These are phyloP conservation scores for Lomentospora prolificans DNA, from an alignment of 2,329 filamentous ascomycete species.

Conservation along the genomic window DNA sequence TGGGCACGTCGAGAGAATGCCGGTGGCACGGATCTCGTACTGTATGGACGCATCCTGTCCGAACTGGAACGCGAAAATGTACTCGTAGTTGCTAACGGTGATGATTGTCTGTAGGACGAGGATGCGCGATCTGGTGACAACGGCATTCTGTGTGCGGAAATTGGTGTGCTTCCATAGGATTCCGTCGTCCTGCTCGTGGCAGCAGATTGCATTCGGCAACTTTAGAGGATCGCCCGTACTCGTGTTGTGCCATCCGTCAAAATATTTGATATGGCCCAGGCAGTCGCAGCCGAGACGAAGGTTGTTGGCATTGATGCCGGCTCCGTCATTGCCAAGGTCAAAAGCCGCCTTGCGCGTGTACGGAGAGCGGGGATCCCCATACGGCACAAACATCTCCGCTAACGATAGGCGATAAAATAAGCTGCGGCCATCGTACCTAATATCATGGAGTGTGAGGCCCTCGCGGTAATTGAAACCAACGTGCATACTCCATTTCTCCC, in stretches of 20 bases:
- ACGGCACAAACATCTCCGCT: slow-evolving; percentile 62
- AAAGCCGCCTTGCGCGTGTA: slow-evolving; percentile 61
- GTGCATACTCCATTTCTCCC: slow-evolving; percentile 60
- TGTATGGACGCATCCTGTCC: slow-evolving; percentile 37
- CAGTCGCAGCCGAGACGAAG: slow-evolving; percentile 58
- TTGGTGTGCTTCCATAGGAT: slow-evolving; percentile 58
- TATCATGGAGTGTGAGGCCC: slow-evolving; percentile 58
- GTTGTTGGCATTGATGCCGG: slow-evolving; percentile 56
- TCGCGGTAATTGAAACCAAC: slow-evolving; percentile 62
- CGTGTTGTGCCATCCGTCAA: slow-evolving; percentile 23
- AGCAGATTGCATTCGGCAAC: slow-evolving; percentile 25
- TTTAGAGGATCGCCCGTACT: slow-evolving; percentile 20
- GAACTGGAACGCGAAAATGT: slow-evolving; percentile 34
- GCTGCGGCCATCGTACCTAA: slow-evolving; percentile 54
- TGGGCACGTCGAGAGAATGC: slow-evolving; percentile 34
- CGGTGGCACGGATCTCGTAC: slow-evolving; percentile 28
- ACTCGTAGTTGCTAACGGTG: slow-evolving; percentile 59
- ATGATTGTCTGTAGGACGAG: slow-evolving; percentile 56
- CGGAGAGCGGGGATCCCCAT: slow-evolving; percentile 52
- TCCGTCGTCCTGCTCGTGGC: slow-evolving; percentile 35
- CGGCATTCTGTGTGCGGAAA: slow-evolving; percentile 47
- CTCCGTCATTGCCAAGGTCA: slow-evolving; percentile 58
- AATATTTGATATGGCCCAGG: slow-evolving; percentile 48
- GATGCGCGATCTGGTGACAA: slow-evolving; percentile 47
- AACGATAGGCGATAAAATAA: slow-evolving; percentile 60